Evolutionary conservation across 2,329 filamentous ascomycete species (phyloP).

Genomic region (Monosporascus sp.): DNA sequence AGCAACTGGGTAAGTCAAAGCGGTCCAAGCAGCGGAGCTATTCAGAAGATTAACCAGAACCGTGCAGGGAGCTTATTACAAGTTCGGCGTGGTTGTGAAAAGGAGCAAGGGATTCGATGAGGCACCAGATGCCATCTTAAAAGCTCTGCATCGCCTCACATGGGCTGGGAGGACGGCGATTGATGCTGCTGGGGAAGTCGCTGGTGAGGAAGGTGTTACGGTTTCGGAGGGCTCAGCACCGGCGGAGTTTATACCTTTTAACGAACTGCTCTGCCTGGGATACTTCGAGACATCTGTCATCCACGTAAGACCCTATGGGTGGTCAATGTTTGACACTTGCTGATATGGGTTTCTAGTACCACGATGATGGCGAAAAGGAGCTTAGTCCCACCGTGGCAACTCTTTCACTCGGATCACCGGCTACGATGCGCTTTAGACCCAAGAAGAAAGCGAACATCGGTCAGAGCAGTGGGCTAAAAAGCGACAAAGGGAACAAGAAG

Average conservation of each 20-base stretch:
- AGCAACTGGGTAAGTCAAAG: conserved; percentile 44
- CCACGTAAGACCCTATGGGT: conserved; percentile 32
- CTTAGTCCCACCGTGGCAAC: conserved; percentile 60
- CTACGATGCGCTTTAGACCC: conserved; percentile 52
- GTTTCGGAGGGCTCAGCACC: conserved; percentile 16
- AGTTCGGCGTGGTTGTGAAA: conserved; percentile 54
- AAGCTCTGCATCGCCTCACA: conserved; percentile 45
- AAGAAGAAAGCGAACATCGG: conserved; percentile 34
- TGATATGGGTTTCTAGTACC: conserved; percentile 36
- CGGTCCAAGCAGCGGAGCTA: background rate
- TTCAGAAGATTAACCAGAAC: conserved; percentile 18
- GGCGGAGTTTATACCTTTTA: conserved; percentile 41
- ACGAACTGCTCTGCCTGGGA: conserved; percentile 57
- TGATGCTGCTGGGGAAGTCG: conserved; percentile 13
- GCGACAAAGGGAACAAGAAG: conserved; percentile 23
- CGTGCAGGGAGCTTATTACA: conserved; percentile 56
- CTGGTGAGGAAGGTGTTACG: conserved; percentile 1
- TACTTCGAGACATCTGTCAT: conserved; percentile 59
- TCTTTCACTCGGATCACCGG: conserved; percentile 52
- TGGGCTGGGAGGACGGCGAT: conserved; percentile 47
- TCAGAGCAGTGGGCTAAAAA: conserved; percentile 14
- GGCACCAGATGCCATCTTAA: conserved; percentile 42
- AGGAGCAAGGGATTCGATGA: conserved; percentile 41
- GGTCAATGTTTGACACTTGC: background rate
- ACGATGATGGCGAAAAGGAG: conserved; percentile 61